Evolutionary conservation across 2,329 filamentous ascomycete genomes (phyloP).

Genomic region (Fusarium incarnatum): DNA sequence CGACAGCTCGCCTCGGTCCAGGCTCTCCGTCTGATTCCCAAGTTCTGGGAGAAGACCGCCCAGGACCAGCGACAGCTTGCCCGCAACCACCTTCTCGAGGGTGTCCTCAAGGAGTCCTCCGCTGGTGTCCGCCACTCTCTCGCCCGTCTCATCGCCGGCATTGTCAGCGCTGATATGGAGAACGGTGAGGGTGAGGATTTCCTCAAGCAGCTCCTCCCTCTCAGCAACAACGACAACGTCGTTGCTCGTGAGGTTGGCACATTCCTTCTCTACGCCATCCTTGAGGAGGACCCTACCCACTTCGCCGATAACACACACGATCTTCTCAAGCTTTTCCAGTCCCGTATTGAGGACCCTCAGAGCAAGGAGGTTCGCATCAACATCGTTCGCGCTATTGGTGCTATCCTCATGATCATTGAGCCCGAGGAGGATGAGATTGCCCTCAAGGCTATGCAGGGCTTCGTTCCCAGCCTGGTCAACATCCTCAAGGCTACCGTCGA

Average conservation of each 20-base stretch:
- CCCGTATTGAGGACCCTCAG: slow-evolving; percentile 89
- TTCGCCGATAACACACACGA: slow-evolving; percentile 84
- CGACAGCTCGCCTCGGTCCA: slow-evolving; percentile 94
- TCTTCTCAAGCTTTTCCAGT: slow-evolving; percentile 84
- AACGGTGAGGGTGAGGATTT: slow-evolving; percentile 84
- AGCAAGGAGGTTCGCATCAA: slow-evolving; percentile 95
- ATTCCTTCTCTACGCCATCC: slow-evolving; percentile 91
- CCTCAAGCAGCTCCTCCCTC: slow-evolving; percentile 80
- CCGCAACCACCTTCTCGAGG: slow-evolving; percentile 84
- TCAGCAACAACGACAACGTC: slow-evolving; percentile 79
- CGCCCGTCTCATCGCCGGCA: slow-evolving; percentile 86
- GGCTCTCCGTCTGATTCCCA: slow-evolving; percentile 81
- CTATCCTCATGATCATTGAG: slow-evolving; percentile 87
- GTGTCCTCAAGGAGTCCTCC: slow-evolving; percentile 82
- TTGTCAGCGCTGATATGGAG: slow-evolving; percentile 84
- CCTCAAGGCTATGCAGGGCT: slow-evolving; percentile 79
- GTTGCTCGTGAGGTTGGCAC: slow-evolving; percentile 89
- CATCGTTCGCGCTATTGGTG: slow-evolving; percentile 89
- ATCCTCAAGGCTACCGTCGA: slow-evolving; percentile 88
- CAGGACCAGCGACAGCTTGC: slow-evolving; percentile 82
- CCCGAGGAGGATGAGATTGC: slow-evolving; percentile 84
- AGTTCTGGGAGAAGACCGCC: slow-evolving; percentile 84
- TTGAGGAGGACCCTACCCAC: slow-evolving; percentile 87
- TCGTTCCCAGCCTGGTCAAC: slow-evolving; percentile 88
- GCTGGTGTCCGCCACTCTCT: slow-evolving; percentile 85